Evolutionary conservation across 192 early-diverging fungal genomes (phyloP), one percentile per base, ranked within the genome.

Genomic region (Podila epicladia): DNA sequence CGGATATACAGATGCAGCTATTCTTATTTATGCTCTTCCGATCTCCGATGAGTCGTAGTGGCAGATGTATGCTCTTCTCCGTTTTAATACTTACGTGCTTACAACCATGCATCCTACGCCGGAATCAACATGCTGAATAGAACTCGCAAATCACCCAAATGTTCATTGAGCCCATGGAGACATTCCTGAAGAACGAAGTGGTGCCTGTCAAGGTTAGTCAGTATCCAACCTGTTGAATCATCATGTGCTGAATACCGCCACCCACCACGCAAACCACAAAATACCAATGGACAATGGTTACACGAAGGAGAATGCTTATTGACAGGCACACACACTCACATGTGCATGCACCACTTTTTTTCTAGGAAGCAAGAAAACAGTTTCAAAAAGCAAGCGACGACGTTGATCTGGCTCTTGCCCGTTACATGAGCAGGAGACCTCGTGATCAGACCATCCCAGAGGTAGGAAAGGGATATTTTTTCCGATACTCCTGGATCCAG

Each of bases 101-200:
- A 69, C 63, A 45, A 37, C 22, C 9, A 20, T 64, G 62, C 33
- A 63, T 60, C 35, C 45, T 28, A 29, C n/a, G n/a, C 3, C 57
- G 22, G 9, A 17, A 24, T 69, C 33, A 11, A 31, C 37, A 41
- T 38, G 62, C 13, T 20, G 33, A 13, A 29, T 69, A 90, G 89
- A 83, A 88, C 71, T 74, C 91, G 13, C 92, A 93, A 85, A 82
- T 93, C 12, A 82, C 83, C 57, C 84, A 92, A 55, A 92, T 93
- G 62, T 90, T 93, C 59, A 90, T 94, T 37, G 85, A 85, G 26
- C 92, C 93, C 20, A 67, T 94, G 72, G 91, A 93, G 60, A 74
- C 76, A 9, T 90, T 92, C 84, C 83, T 87, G 3, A 89, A 88
- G 48, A 70, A 84, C 8, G 87, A 88, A 22, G 58, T 91, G 13